These are phyloP conservation scores for Aspergillus unguis DNA, from an alignment of 2,329 filamentous ascomycete genomes.

Conservation along the genomic window DNA sequence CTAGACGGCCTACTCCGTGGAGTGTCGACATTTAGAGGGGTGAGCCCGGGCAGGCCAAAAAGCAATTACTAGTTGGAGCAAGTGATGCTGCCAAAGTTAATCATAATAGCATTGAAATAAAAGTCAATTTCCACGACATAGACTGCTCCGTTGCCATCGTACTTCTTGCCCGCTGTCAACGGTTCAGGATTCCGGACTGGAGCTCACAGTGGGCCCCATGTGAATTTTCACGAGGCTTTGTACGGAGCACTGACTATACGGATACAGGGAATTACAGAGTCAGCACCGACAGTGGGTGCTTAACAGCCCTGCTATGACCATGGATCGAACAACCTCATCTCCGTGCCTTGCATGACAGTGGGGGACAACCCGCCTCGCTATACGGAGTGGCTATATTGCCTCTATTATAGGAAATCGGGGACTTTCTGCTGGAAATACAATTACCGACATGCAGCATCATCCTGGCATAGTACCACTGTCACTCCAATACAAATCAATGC, in stretches of 20 bases:
- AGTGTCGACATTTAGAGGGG: slow-evolving; percentile 13
- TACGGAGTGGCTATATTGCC: not conserved
- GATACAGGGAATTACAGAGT: no score
- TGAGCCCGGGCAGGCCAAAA: no score
- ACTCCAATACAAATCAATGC: not conserved
- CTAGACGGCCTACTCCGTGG: slow-evolving; percentile 15
- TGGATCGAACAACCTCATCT: slow-evolving; percentile 5
- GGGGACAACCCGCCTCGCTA: not conserved
- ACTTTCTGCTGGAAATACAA: not conserved
- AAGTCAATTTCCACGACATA: no score
- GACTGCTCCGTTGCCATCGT: not conserved
- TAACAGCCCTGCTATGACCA: slow-evolving; percentile 2
- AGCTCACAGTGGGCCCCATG: slow-evolving; percentile 3
- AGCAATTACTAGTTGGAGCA: no score
- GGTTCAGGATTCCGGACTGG: slow-evolving; percentile 3
- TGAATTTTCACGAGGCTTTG: slow-evolving; percentile 4
- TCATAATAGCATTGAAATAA: no score
- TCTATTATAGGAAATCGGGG: not conserved
- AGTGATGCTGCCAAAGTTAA: no score
- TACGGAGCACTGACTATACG: not conserved
- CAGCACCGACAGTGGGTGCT: not conserved
- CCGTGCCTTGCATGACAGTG: slow-evolving; percentile 8
- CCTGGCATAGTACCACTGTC: not conserved
- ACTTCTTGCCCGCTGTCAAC: not conserved
- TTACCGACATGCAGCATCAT: not conserved